These are phyloP conservation scores for Fusarium anthophilum DNA, from an alignment of 2,329 filamentous ascomycete species.

Conservation along the genomic window DNA sequence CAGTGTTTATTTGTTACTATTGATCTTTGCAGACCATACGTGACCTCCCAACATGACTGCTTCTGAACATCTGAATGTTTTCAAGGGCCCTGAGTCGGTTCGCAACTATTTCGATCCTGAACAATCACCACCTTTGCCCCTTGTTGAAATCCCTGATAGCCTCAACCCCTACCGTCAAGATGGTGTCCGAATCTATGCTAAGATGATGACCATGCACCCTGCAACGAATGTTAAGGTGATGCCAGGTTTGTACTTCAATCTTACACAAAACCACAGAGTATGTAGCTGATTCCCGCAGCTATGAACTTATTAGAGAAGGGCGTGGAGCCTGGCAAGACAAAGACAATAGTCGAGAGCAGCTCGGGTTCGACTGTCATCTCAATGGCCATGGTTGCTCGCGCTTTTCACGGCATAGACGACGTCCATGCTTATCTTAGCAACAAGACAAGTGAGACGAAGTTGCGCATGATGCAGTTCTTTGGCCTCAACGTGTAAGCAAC, in stretches of 20 bases:
- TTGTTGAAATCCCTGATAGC: slow-evolving; percentile 66
- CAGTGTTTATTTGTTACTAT: not conserved
- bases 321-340: slow-evolving; percentile 55
- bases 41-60: slow-evolving; percentile 37
- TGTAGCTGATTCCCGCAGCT: slow-evolving; percentile 35
- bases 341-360: slow-evolving; percentile 67
- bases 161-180: slow-evolving; percentile 66
- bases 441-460: slow-evolving; percentile 50
- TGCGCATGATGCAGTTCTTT: slow-evolving; percentile 48
- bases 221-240: slow-evolving; percentile 71
- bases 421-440: slow-evolving; percentile 60
- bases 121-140: slow-evolving; percentile 62
- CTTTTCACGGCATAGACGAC: slow-evolving; percentile 51
- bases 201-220: slow-evolving; percentile 70
- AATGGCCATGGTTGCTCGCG: slow-evolving; percentile 54
- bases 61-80: slow-evolving; percentile 58
- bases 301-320: slow-evolving; percentile 60
- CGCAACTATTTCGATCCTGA: slow-evolving; percentile 69
- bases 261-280: not conserved
- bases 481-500: slow-evolving; percentile 46
- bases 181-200: slow-evolving; percentile 70
- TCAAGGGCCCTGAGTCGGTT: slow-evolving; percentile 63
- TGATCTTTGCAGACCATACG: slow-evolving; percentile 5
- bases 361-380: slow-evolving; percentile 71
- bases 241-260: slow-evolving; percentile 54